Conservation (phyloP, 2,329 filamentous ascomycete genomes). For the Alternaria consortialis region DNA sequence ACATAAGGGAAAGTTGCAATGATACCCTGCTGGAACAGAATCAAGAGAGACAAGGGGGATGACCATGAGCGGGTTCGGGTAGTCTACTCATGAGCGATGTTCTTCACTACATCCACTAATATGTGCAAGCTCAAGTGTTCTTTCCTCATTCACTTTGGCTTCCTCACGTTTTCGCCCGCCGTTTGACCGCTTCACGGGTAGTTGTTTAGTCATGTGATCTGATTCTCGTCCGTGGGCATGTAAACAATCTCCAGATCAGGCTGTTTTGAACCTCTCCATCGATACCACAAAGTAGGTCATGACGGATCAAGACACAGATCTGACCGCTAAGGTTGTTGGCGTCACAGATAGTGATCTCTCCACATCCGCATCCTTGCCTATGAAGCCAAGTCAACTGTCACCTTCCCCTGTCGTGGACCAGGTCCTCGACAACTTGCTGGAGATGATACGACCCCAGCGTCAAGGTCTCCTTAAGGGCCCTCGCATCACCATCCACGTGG, state of each 20-base stretch:
- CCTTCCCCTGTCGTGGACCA: constrained; percentile 7
- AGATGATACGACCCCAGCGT: constrained; percentile 20
- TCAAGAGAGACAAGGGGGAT: not conserved
- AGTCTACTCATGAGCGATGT: not conserved
- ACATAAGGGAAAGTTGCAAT: not conserved
- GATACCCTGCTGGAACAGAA: not conserved
- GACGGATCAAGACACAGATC: not conserved
- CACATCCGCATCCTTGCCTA: not conserved
- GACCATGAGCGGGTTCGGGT: not conserved
- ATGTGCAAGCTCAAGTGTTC: no score
- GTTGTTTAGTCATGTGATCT: constrained; percentile 1
- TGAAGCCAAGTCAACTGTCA: not conserved
- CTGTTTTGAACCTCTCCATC: not conserved
- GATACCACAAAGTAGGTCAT: not conserved
- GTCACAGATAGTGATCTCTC: not conserved
- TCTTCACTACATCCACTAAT: no score
- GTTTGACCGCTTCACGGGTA: not conserved
- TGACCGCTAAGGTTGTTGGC: not conserved
- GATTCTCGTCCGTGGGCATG: constrained; percentile 1
- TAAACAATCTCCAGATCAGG: not conserved
- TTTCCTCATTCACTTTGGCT: not conserved
- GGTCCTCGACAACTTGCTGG: constrained; percentile 11
- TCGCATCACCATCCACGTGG: constrained; percentile 16
- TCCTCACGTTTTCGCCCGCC: not conserved
- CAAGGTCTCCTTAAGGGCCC: constrained; percentile 15